A percentile compares a stretch with the other conserved stretches of the same genome.
Conservation (phyloP, 495 filamentous ascomycete genomes). For the Xylaria palmicola region DNA sequence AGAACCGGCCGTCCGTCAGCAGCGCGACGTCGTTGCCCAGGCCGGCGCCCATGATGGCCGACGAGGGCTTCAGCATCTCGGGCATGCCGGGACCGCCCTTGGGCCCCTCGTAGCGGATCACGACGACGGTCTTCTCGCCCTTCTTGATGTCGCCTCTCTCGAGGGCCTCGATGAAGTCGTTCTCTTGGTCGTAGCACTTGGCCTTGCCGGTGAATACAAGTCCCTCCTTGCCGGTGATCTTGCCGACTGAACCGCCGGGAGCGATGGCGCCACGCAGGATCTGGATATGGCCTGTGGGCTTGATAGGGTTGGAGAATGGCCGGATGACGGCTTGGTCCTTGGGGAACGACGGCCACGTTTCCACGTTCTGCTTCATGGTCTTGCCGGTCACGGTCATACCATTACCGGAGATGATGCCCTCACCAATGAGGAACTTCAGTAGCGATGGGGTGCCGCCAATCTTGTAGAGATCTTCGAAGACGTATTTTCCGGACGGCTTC, state of each 20-base stretch:
- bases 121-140: slow-evolving; percentile 95
- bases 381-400: slow-evolving; percentile 93
- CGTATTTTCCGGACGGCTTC: slow-evolving; percentile 96
- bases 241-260: slow-evolving; percentile 89
- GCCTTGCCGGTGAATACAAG: slow-evolving; percentile 84
- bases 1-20: slow-evolving; percentile 76
- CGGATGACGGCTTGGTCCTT: slow-evolving; percentile 87
- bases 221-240: slow-evolving; percentile 98
- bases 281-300: slow-evolving; percentile 91
- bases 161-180: slow-evolving; percentile 73
- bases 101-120: slow-evolving; percentile 93
- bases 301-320: slow-evolving; percentile 88
- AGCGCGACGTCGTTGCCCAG: slow-evolving; percentile 80
- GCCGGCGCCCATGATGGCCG: slow-evolving; percentile 82
- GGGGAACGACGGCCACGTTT: slow-evolving; percentile 74
- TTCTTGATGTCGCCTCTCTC: slow-evolving; percentile 85
- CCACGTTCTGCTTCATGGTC: slow-evolving; percentile 88
- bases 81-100: slow-evolving; percentile 83
- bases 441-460: slow-evolving; percentile 91
- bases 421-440: slow-evolving; percentile 86
- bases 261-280: slow-evolving; percentile 90
- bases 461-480: slow-evolving; percentile 86
- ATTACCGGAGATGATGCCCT: slow-evolving; percentile 83
- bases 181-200: slow-evolving; percentile 82
- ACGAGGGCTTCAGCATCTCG: slow-evolving; percentile 82